Evolutionary conservation across 2,329 filamentous ascomycete species (phyloP).

Genomic region (Penicillium sp.): DNA sequence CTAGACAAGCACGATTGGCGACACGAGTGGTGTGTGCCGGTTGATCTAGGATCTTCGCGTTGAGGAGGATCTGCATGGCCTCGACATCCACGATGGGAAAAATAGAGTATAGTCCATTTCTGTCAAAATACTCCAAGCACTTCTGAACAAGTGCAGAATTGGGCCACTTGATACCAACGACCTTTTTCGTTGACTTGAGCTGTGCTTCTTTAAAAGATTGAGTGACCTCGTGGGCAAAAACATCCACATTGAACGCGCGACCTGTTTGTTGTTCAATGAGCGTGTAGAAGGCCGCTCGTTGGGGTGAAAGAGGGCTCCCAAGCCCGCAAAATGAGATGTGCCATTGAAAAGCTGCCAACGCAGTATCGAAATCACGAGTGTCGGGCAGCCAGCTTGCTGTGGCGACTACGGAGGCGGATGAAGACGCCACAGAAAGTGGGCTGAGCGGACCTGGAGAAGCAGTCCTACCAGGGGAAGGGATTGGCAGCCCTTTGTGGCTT

Average conservation of each 20-base stretch:
- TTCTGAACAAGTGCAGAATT: slow-evolving; percentile 12
- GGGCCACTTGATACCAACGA: slow-evolving; percentile 21
- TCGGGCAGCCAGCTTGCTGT: slow-evolving; percentile 15
- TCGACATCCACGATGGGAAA: slow-evolving; percentile 25
- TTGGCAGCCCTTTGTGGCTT: not conserved
- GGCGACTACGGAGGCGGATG: not conserved
- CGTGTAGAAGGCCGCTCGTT: slow-evolving; percentile 19
- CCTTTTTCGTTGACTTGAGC: slow-evolving; percentile 5
- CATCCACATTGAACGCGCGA: slow-evolving; percentile 21
- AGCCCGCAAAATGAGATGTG: slow-evolving; percentile 25
- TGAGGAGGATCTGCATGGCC: slow-evolving; percentile 16
- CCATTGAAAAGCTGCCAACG: slow-evolving; percentile 21
- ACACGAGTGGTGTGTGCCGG: slow-evolving; percentile 9
- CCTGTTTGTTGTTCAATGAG: slow-evolving; percentile 19
- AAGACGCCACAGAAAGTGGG: not conserved
- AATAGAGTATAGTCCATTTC: slow-evolving; percentile 25
- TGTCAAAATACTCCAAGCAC: slow-evolving; percentile 22
- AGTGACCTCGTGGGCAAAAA: slow-evolving; percentile 16
- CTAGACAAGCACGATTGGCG: slow-evolving; percentile 20
- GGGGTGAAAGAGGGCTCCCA: slow-evolving; percentile 16
- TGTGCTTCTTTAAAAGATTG: slow-evolving; percentile 12
- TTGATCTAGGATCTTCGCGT: slow-evolving; percentile 14
- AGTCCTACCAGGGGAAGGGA: slow-evolving; percentile 6
- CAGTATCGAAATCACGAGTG: slow-evolving; percentile 18
- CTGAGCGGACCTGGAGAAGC: slow-evolving; percentile 3